These are phyloP conservation scores for Penicillium sp. DNA, from an alignment of 2,329 filamentous ascomycete genomes.

Conservation along the genomic window DNA sequence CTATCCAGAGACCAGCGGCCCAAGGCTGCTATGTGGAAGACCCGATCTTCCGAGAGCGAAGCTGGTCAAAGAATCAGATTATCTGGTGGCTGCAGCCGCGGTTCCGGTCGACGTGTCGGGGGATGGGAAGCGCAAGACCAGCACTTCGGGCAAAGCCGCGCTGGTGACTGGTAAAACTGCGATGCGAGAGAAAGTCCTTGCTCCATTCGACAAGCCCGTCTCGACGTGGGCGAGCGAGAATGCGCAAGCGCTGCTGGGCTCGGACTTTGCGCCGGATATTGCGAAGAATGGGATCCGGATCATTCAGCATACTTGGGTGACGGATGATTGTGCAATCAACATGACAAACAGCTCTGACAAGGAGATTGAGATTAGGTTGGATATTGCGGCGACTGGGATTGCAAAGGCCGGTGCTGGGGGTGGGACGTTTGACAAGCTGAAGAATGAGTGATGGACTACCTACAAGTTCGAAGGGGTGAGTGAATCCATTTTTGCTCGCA, in stretches of 20 bases:
- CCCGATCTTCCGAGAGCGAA: constrained; percentile 6
- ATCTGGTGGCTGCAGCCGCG: neutral
- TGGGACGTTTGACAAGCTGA: constrained; percentile 5
- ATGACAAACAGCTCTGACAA: constrained; percentile 10
- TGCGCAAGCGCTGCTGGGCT: constrained; percentile 6
- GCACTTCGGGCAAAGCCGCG: constrained; percentile 11
- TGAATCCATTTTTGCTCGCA: neutral
- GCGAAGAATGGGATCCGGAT: constrained; percentile 10
- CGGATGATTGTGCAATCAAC: constrained; percentile 9
- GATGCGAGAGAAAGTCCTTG: constrained; percentile 1
- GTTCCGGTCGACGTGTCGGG: constrained; percentile 9
- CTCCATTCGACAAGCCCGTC: neutral
- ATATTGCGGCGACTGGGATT: constrained; percentile 13
- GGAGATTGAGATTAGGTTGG: constrained; percentile 11
- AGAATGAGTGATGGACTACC: constrained; percentile 10
- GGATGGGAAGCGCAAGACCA: constrained; percentile 11
- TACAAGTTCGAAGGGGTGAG: constrained; percentile 6
- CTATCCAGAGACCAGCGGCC: neutral
- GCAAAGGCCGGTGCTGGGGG: constrained; percentile 10
- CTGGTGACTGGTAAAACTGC: constrained; percentile 1
- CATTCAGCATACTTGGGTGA: constrained; percentile 12
- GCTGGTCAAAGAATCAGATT: constrained; percentile 9
- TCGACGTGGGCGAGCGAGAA: constrained; percentile 10
- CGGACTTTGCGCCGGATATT: constrained; percentile 2
- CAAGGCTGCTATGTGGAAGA: constrained; percentile 1